phyloP scores from a whole-genome alignment of 2,329 filamentous ascomycete genomes.

The Juglanconis oblonga region DNA sequence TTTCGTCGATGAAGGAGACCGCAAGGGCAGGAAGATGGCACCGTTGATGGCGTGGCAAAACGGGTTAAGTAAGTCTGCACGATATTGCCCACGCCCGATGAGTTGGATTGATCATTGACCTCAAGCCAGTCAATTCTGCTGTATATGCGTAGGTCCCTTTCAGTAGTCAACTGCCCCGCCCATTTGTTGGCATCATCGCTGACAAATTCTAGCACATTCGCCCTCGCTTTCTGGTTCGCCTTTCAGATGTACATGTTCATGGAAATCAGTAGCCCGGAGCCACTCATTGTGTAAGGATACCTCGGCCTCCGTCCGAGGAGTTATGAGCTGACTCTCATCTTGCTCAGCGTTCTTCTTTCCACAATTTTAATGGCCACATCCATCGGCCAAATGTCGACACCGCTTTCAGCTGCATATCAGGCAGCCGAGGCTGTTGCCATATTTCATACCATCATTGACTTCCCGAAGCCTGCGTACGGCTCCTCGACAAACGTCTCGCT shows the following conservation, averaged over 20 bases:
- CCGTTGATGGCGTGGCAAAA: constrained; percentile 42
- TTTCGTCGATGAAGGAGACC: constrained; percentile 51
- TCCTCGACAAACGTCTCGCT: constrained; percentile 37
- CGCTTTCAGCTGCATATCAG: constrained; percentile 52
- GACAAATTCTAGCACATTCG: constrained; percentile 38
- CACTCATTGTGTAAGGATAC: constrained; percentile 42
- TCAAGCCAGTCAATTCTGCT: constrained; percentile 26
- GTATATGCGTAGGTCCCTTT: constrained; percentile 25
- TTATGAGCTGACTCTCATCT: not conserved
- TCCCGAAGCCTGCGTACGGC: constrained; percentile 33
- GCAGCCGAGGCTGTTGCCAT: constrained; percentile 54
- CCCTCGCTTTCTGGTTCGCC: constrained; percentile 61
- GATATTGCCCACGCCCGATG: not conserved
- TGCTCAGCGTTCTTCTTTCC: constrained; percentile 46
- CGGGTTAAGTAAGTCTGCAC: constrained; percentile 47
- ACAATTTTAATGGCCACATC: constrained; percentile 57
- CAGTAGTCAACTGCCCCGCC: too few species aligned
- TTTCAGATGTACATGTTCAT: constrained; percentile 48
- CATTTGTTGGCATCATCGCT: not conserved
- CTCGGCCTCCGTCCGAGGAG: too few species aligned
- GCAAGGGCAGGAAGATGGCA: constrained; percentile 46
- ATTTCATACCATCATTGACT: constrained; percentile 51
- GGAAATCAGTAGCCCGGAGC: constrained; percentile 46
- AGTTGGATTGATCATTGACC: not conserved
- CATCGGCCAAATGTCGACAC: constrained; percentile 53